Evolutionary conservation across 768 basidiomycete genomes (phyloP).

Genomic region (Dioszegia aurantiaca): DNA sequence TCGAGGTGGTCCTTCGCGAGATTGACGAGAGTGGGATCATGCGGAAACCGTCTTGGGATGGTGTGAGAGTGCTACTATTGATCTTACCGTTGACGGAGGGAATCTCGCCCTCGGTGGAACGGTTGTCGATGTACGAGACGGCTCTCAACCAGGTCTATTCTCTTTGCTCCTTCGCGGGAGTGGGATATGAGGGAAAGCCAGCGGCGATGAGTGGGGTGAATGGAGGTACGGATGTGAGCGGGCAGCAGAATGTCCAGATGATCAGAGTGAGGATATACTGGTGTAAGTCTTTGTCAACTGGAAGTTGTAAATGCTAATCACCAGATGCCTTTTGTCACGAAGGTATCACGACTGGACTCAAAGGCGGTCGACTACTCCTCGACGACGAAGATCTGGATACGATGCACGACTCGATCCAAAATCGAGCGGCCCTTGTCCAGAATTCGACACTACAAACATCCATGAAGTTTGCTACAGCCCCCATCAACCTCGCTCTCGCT

Average conservation of each 20-base stretch:
- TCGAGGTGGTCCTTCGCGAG: constrained; percentile 71
- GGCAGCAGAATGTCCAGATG: constrained; percentile 59
- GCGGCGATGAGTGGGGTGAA: constrained; percentile 52
- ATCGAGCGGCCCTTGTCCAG: constrained; percentile 53
- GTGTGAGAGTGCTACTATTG: constrained; percentile 73
- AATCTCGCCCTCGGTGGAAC: constrained; percentile 58
- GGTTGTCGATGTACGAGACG: constrained; percentile 70
- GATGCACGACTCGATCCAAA: constrained; percentile 66
- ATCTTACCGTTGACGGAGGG: constrained; percentile 81
- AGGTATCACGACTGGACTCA: constrained; percentile 73
- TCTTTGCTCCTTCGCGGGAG: constrained; percentile 63
- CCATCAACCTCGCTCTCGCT: constrained; percentile 69
- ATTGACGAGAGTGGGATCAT: constrained; percentile 76
- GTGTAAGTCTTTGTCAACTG: constrained; percentile 54
- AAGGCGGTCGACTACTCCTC: constrained; percentile 76
- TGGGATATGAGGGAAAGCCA: constrained; percentile 49
- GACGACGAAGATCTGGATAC: constrained; percentile 70
- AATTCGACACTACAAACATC: constrained; percentile 23
- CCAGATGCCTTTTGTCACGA: constrained; percentile 72
- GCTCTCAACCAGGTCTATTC: constrained; percentile 77
- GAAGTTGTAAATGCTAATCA: neutral
- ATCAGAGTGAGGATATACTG: constrained; percentile 79
- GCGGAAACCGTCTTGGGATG: constrained; percentile 80
- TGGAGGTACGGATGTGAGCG: constrained; percentile 54
- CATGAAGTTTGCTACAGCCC: constrained; percentile 58